Percentiles rank a stretch among this genome's conserved stretches.
phyloP scores from a whole-genome alignment of 2,329 filamentous ascomycete species.

The Talaromyces sp. region DNA sequence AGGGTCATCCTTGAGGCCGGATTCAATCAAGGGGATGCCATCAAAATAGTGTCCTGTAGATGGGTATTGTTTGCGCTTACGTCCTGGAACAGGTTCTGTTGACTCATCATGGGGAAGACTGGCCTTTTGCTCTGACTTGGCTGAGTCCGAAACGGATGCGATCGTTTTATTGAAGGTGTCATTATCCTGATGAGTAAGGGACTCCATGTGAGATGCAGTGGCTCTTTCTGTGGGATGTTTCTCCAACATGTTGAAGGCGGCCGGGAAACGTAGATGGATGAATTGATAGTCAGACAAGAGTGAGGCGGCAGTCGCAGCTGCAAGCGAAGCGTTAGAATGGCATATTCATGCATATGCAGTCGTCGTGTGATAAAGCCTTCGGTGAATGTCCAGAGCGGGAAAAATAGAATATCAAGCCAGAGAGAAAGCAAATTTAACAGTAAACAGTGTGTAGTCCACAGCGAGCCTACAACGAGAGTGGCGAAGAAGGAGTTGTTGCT shows the following conservation, averaged over 20 bases:
- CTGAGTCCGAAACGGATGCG: not conserved
- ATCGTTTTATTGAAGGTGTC: not conserved
- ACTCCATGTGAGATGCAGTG: not conserved
- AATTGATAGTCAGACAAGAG: not conserved
- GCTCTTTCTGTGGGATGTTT: not conserved
- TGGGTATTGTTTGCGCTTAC: conserved; percentile 19
- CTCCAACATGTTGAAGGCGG: conserved; percentile 3
- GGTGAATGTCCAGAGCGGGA: not conserved
- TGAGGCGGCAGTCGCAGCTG: conserved; percentile 7
- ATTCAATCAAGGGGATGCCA: not conserved
- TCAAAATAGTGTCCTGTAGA: conserved; percentile 2
- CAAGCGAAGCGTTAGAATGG: conserved; percentile 3
- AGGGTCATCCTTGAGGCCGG: not conserved
- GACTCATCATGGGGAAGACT: not conserved
- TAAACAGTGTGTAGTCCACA: conserved; percentile 14
- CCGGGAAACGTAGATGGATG: not conserved
- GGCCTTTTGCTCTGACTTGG: not conserved
- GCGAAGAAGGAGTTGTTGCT: not conserved
- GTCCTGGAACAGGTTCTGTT: conserved; percentile 8
- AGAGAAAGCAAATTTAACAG: not conserved
- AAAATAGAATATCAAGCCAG: conserved; percentile 11
- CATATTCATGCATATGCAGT: not conserved
- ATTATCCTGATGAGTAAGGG: conserved; percentile 3
- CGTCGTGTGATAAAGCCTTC: not conserved
- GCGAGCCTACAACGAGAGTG: conserved; percentile 15